phyloP scores from a whole-genome alignment of 371 early-diverging fungal genomes.

The Globomyces sp. region DNA sequence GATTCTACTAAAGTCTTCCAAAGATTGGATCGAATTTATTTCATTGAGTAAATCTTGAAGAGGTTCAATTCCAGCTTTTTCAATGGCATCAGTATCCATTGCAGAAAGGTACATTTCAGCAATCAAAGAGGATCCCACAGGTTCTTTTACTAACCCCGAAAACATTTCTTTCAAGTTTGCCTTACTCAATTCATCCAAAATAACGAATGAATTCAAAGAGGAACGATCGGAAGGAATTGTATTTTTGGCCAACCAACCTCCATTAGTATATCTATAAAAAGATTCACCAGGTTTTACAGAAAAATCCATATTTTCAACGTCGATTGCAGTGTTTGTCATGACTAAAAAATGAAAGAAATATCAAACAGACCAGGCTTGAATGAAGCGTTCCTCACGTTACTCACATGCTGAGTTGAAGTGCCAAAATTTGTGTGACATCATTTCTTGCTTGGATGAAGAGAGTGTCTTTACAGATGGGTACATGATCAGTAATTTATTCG shows the following conservation, averaged over 20 bases:
- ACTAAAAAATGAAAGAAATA: too few relatives aligned
- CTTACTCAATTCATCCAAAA: constrained; percentile 15
- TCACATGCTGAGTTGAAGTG: too few relatives aligned
- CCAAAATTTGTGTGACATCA: too few relatives aligned
- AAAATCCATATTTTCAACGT: neutral
- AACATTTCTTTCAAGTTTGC: constrained; percentile 7
- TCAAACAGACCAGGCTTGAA: too few relatives aligned
- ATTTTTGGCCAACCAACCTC: constrained; percentile 8
- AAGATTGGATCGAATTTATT: neutral
- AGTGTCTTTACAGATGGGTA: too few relatives aligned
- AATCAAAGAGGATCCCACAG: neutral
- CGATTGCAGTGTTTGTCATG: neutral
- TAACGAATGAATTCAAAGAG: constrained; percentile 6
- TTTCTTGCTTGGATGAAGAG: too few relatives aligned
- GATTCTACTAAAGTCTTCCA: neutral
- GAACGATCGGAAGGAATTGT: constrained; percentile 12
- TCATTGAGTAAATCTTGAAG: constrained; percentile 3
- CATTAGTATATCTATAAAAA: constrained; percentile 14
- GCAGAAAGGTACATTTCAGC: constrained; percentile 12
- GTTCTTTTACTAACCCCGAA: neutral
- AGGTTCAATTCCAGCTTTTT: neutral
- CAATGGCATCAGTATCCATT: constrained; percentile 2
- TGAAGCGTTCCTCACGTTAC: too few relatives aligned
- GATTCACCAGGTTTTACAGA: neutral
- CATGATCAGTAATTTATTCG: too few relatives aligned